Evolutionary conservation across 495 filamentous ascomycete genomes (phyloP).

Genomic region (Penicillium tannophilum): DNA sequence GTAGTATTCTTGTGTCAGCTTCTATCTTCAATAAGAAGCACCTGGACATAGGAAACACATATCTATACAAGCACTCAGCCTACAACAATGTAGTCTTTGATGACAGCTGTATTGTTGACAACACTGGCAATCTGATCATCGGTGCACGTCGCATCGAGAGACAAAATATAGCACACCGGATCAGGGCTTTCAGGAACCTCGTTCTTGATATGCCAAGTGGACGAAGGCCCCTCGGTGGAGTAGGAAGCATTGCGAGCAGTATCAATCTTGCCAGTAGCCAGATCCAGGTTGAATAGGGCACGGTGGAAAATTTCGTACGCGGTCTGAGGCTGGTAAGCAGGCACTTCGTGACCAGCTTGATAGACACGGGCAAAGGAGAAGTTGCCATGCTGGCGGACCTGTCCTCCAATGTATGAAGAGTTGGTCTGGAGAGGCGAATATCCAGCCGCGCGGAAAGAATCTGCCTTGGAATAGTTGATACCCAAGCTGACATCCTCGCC

Average conservation of each 20-base stretch:
- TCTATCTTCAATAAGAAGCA: too few species aligned
- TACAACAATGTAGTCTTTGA: constrained; percentile 54
- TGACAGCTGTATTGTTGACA: constrained; percentile 46
- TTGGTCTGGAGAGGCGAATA: constrained; percentile 53
- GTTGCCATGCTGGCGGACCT: constrained; percentile 59
- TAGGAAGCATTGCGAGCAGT: constrained; percentile 44
- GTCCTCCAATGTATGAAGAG: constrained; percentile 47
- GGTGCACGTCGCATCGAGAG: constrained; percentile 43
- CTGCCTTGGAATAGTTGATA: constrained; percentile 42
- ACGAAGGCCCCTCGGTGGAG: constrained; percentile 48
- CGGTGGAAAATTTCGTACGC: constrained; percentile 59
- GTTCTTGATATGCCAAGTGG: constrained; percentile 56
- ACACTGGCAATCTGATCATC: constrained; percentile 50
- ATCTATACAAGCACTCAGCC: not conserved
- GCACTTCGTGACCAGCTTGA: constrained; percentile 63
- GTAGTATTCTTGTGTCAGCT: too few species aligned
- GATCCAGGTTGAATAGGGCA: constrained; percentile 52
- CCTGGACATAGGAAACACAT: too few species aligned
- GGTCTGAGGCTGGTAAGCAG: constrained; percentile 59
- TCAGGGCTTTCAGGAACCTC: constrained; percentile 39
- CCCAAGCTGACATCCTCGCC: constrained; percentile 46
- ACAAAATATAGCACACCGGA: constrained; percentile 51
- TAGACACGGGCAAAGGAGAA: constrained; percentile 63
- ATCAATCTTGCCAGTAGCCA: constrained; percentile 56
- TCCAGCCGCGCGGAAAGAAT: constrained; percentile 50